phyloP scores from a whole-genome alignment of 148 eudicot genomes.

The Drosera capensis region DNA sequence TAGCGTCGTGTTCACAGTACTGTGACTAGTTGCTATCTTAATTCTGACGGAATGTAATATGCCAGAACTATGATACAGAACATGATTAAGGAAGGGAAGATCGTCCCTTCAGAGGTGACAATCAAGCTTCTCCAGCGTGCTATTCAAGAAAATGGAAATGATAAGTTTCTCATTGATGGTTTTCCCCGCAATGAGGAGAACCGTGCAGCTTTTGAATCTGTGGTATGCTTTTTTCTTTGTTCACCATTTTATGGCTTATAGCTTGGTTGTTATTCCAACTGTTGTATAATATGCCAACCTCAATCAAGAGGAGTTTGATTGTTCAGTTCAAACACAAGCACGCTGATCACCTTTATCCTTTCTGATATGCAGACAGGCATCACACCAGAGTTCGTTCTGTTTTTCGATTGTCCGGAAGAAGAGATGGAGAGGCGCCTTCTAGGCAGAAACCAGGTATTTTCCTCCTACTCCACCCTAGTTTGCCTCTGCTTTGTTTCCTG shows the following conservation, averaged over 20 bases:
- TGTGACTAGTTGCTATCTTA: no score
- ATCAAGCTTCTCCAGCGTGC: constrained; percentile 59
- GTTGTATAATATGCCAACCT: neutral
- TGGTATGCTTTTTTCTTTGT: constrained; percentile 30
- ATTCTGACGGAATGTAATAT: no score
- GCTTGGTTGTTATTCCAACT: neutral
- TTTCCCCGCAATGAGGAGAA: constrained; percentile 84
- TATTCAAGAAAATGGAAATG: constrained; percentile 42
- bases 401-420: neutral
- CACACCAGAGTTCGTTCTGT: neutral
- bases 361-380: neutral
- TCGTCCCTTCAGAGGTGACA: constrained; percentile 80
- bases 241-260: neutral
- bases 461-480: no score
- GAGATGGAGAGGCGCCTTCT: neutral
- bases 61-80: constrained; percentile 46
- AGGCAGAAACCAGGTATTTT: neutral
- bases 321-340: neutral
- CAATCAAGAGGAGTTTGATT: no score
- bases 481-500: neutral
- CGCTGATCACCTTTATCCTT: neutral
- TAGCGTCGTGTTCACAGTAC: no score
- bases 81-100: constrained; percentile 76
- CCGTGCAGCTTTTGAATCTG: constrained; percentile 55
- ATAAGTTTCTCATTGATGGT: constrained; percentile 72